phyloP scores from a whole-genome alignment of 352 stramenopile genomes.

The Globisporangium radiosum region DNA sequence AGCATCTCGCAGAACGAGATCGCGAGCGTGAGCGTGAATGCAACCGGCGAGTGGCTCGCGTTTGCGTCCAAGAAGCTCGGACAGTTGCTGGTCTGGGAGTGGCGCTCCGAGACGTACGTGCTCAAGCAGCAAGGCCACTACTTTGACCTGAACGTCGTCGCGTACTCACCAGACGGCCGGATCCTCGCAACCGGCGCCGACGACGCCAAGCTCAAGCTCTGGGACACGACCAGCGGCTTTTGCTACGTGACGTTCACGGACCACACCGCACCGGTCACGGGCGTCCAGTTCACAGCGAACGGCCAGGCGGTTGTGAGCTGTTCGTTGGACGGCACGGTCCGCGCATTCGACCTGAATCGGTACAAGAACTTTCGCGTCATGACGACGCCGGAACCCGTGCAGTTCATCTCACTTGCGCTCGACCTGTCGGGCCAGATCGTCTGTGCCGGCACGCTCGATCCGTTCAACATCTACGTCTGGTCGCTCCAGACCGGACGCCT shows the following conservation, averaged over 20 bases:
- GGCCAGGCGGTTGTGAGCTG: slow-evolving; percentile 92
- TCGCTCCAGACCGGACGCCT: slow-evolving; percentile 95
- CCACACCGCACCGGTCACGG: slow-evolving; percentile 95
- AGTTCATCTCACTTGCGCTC: slow-evolving; percentile 97
- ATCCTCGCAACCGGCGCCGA: slow-evolving; percentile 97
- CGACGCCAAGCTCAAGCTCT: slow-evolving; percentile 98
- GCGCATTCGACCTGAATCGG: slow-evolving; percentile 97
- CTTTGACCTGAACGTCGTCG: slow-evolving; percentile 96
- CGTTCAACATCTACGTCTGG: slow-evolving; percentile 98
- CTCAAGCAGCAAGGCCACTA: slow-evolving; percentile 99
- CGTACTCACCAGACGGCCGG: slow-evolving; percentile 96
- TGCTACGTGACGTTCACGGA: slow-evolving; percentile 99
- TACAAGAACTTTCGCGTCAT: slow-evolving; percentile 99
- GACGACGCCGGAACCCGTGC: slow-evolving; percentile 93
- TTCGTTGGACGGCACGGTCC: slow-evolving; percentile 98
- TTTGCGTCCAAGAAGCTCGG: slow-evolving; percentile 96
- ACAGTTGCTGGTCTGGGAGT: slow-evolving; percentile 99
- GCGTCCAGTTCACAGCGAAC: slow-evolving; percentile 91
- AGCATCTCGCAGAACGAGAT: slow-evolving; percentile 89
- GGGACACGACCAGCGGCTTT: slow-evolving; percentile 97
- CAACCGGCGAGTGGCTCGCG: slow-evolving; percentile 96
- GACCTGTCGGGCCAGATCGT: slow-evolving; percentile 96
- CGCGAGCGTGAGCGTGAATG: slow-evolving; percentile 92
- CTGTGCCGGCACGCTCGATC: slow-evolving; percentile 92
- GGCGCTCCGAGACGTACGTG: slow-evolving; percentile 98